A percentile compares a stretch with the other conserved stretches of the same genome.
Evolutionary conservation across 164 flowering plant species (phyloP).

Genomic region (Paratinospora sagittata): DNA sequence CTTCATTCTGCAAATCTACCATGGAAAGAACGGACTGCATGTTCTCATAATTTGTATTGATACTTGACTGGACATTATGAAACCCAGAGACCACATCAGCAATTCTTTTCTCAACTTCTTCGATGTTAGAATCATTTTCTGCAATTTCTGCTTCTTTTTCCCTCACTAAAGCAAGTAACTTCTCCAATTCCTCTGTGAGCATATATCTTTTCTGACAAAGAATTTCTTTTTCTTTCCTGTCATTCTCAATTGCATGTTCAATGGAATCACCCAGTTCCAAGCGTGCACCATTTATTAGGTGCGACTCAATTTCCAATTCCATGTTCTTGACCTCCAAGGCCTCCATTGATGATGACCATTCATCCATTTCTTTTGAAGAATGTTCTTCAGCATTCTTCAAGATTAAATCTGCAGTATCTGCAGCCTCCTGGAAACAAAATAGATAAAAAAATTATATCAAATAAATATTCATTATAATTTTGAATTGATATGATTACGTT

Average conservation of each 20-base stretch:
- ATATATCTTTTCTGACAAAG: conserved; percentile 36
- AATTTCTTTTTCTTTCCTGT: conserved; percentile 43
- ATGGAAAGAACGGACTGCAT: conserved; percentile 38
- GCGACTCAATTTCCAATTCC: conserved; percentile 57
- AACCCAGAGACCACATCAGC: conserved; percentile 40
- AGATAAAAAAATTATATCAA: neutral
- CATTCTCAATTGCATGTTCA: conserved; percentile 36
- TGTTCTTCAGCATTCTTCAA: conserved; percentile 32
- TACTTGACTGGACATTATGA: conserved; percentile 35
- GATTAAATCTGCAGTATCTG: conserved; percentile 35
- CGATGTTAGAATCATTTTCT: conserved; percentile 43
- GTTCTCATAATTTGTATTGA: conserved; percentile 32
- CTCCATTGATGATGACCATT: conserved; percentile 56
- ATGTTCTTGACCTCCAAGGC: conserved; percentile 47
- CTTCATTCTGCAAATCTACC: conserved; percentile 36
- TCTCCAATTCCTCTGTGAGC: conserved; percentile 49
- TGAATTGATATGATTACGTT: neutral
- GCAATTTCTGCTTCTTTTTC: conserved; percentile 70
- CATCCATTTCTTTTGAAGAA: conserved; percentile 44
- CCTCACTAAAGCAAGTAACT: conserved; percentile 50
- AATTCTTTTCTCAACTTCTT: conserved; percentile 54
- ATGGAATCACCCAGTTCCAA: conserved; percentile 33
- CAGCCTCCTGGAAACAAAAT: conserved; percentile 41
- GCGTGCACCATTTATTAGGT: conserved; percentile 45
- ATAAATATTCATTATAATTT: neutral